These are phyloP conservation scores for Plasmodium blacklocki DNA, from an alignment of 169 alveolate genomes.

Conservation along the genomic window DNA sequence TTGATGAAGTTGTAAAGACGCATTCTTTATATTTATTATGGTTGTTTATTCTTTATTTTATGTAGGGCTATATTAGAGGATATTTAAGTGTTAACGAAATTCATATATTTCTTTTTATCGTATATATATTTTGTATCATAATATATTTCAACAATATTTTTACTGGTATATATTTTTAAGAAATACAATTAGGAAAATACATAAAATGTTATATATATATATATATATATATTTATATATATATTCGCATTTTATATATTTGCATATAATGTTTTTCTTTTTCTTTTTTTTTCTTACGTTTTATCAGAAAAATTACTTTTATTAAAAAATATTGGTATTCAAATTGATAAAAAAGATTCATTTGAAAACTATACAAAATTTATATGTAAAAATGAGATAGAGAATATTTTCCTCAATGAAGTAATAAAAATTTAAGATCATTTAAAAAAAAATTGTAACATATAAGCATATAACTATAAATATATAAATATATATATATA, in stretches of 20 bases:
- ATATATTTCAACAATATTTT: conserved; percentile 37
- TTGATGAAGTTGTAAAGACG: neutral
- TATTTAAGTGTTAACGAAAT: conserved; percentile 22
- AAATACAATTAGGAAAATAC: neutral
- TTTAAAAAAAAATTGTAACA: neutral
- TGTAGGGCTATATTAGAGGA: conserved; percentile 7
- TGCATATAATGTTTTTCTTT: conserved; percentile 1
- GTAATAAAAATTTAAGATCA: neutral
- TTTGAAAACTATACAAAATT: conserved; percentile 31
- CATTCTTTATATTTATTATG: no score
- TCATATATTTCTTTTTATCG: conserved; percentile 33
- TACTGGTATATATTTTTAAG: conserved; percentile 21
- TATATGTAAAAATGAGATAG: conserved; percentile 41
- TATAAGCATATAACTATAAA: neutral
- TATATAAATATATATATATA: neutral
- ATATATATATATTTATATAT: conserved; percentile 3
- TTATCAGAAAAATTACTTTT: conserved; percentile 54
- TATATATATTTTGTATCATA: conserved; percentile 24
- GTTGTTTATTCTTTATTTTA: no score
- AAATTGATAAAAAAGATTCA: conserved; percentile 39
- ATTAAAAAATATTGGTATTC: conserved; percentile 55
- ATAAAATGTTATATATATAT: neutral
- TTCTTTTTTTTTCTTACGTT: neutral
- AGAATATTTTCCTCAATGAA: conserved; percentile 48
- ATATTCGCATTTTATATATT: neutral